Conservation (phyloP, 345 rosid genomes). For the Sisymbrium altissimum region DNA sequence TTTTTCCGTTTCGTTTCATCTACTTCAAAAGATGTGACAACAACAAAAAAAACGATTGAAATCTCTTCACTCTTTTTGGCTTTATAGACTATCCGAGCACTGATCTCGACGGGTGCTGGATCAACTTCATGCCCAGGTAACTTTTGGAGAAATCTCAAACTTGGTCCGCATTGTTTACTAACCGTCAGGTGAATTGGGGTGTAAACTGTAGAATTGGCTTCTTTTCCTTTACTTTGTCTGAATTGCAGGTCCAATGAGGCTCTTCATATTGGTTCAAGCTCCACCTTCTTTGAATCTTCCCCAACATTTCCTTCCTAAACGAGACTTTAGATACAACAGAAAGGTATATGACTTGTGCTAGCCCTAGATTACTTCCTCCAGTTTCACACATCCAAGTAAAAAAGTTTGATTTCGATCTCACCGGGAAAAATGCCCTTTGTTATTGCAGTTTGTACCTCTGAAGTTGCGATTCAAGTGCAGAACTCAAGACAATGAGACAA, state of each 20-base stretch:
- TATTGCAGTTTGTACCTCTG: constrained; percentile 58
- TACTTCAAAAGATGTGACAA: not conserved
- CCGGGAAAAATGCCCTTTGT: not conserved
- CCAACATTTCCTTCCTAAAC: constrained; percentile 88
- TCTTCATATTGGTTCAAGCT: constrained; percentile 81
- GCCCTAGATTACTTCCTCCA: not conserved
- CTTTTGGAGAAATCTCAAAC: not conserved
- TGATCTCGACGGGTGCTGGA: constrained; percentile 81
- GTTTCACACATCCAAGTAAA: not conserved
- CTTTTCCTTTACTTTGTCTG: not conserved
- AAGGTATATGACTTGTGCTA: constrained; percentile 47
- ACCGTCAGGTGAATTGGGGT: not conserved
- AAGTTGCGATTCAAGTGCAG: constrained; percentile 59
- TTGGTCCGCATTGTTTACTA: not conserved
- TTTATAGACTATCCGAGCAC: constrained; percentile 65
- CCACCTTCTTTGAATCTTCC: constrained; percentile 69
- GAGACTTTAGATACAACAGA: constrained; percentile 79
- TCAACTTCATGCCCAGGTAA: constrained; percentile 75
- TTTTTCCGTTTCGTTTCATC: not conserved
- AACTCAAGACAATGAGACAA: constrained; percentile 36
- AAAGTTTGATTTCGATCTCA: not conserved
- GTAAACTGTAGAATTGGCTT: not conserved
- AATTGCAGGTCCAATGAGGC: constrained; percentile 59
- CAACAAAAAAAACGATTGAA: not conserved
- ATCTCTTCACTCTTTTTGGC: not conserved